Conservation (phyloP, 1,284 basidiomycete species). For the Rhodotorula sp. region DNA sequence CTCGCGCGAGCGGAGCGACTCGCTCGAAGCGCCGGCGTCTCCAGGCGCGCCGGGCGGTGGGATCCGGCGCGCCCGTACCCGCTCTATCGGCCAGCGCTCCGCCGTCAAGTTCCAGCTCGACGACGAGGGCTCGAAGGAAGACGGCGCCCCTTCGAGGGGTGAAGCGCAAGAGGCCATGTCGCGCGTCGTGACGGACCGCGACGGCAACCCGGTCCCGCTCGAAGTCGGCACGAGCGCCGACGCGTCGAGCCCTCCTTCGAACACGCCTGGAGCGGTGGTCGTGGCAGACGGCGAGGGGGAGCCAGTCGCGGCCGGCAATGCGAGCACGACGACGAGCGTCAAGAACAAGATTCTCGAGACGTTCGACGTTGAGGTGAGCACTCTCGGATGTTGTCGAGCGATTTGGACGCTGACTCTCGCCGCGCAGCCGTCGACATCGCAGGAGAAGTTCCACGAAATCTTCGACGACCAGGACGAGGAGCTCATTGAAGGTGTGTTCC, state of each 20-base stretch:
- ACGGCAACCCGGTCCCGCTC: constrained; percentile 20
- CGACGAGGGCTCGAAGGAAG: background rate
- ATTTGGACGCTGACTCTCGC: background rate
- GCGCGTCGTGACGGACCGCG: constrained; percentile 22
- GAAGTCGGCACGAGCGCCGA: background rate
- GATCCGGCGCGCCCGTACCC: background rate
- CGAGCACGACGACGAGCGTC: constrained; percentile 26
- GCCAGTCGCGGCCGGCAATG: background rate
- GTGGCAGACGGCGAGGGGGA: background rate
- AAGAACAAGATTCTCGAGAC: constrained; percentile 25
- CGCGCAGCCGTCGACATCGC: constrained; percentile 16
- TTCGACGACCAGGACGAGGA: constrained; percentile 35
- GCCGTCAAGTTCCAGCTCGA: background rate
- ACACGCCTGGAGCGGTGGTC: constrained; percentile 5
- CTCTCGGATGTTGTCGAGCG: background rate
- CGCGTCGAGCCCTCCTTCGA: background rate
- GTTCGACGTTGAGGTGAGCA: constrained; percentile 20
- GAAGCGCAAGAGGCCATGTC: background rate
- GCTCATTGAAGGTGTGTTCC: constrained; percentile 34
- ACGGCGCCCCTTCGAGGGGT: background rate
- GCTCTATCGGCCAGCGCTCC: background rate
- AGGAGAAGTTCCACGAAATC: constrained; percentile 36
- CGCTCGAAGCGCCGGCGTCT: background rate
- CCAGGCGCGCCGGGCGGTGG: background rate
- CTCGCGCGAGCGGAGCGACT: constrained; percentile 6